Base-by-base conservation (phyloP, 306 rosid genomes). In the Abrus pulchellus region DNA sequence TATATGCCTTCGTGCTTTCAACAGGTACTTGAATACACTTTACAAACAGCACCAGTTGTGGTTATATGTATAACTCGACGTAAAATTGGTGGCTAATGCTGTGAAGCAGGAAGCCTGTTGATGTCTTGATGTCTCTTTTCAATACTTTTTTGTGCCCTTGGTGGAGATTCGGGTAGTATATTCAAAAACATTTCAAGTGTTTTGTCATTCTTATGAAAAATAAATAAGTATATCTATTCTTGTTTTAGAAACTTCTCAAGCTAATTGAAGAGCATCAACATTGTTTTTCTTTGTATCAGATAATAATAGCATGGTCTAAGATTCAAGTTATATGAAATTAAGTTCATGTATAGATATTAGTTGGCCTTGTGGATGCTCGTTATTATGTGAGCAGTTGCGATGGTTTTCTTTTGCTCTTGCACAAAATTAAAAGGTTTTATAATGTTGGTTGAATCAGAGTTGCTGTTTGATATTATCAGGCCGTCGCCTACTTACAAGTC, bases 1-100 rank as follows among this genome's bases (percentile, higher is more conserved):
- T 38, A 45, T 12, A 29, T 10, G 73, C 28, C 27, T 55, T 27
- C 41, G 6, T 60, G 49, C 60, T 32, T 48, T 8, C 56, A 43
- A 54, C 55, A 81, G 85, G 85, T 74, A 81, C 87, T 68, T 84
- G 84, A 83, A 63, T 41, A n/a, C 44, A 34, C 60, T 43, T 61
- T 44, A 10, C 30, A 69, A 79, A 41, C 63, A 6, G 56, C 74
- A 68, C 47, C 11, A 38, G 5, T 59, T 52, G 78, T 77, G 80
- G 76, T 9, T 52, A 20, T 62, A 29, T 75, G 28, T 53, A 27
- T 60, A 47, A 13, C 44, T 72, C 54, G 72, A 45, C 5, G 34
- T 71, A 47, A 45, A 76, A 49, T 14, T 40, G 83, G 62, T 55
- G 80, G 78, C 34, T 70, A 34, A 60, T 84, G 81, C 64, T 67